Percentiles rank a stretch among this genome's conserved stretches.
Evolutionary conservation across 208 protist genomes (phyloP).

Genomic region (Trypanosoma platydactyli): DNA sequence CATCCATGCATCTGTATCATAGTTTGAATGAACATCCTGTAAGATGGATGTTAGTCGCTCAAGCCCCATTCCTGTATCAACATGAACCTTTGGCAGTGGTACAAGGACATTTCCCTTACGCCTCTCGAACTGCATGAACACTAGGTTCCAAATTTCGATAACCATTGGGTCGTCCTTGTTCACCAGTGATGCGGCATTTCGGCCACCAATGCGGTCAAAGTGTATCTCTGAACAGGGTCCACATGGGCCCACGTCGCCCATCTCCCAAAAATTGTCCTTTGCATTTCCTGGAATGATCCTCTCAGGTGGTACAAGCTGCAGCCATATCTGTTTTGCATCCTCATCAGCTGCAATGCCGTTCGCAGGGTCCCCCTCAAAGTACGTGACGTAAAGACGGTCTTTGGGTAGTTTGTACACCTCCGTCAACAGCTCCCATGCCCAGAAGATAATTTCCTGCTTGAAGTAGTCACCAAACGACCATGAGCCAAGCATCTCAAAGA

Average conservation of each 20-base stretch:
- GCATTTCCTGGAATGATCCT: slow-evolving; percentile 92
- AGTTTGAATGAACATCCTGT: slow-evolving; percentile 97
- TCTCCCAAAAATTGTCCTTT: slow-evolving; percentile 99
- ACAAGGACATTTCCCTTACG: slow-evolving; percentile 86
- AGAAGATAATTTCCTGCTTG: slow-evolving; percentile 97
- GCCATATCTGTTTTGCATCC: slow-evolving; percentile 94
- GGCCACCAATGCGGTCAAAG: slow-evolving; percentile 97
- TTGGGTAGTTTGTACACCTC: slow-evolving; percentile 93
- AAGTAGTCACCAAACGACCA: slow-evolving; percentile 99
- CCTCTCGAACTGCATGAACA: slow-evolving; percentile 99
- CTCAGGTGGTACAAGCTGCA: slow-evolving; percentile 86
- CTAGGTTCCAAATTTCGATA: slow-evolving; percentile 99
- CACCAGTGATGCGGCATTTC: slow-evolving; percentile 95
- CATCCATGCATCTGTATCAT: slow-evolving; percentile 98
- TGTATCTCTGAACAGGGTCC: slow-evolving; percentile 99
- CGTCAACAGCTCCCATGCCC: slow-evolving; percentile 97
- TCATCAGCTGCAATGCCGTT: slow-evolving; percentile 89
- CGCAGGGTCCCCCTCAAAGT: slow-evolving; percentile 95
- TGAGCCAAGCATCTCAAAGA: slow-evolving; percentile 99
- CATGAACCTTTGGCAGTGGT: slow-evolving; percentile 91
- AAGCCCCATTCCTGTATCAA: slow-evolving; percentile 99
- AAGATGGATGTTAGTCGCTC: slow-evolving; percentile 97
- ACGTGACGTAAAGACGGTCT: slow-evolving; percentile 98
- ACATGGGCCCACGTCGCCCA: slow-evolving; percentile 98
- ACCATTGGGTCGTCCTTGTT: slow-evolving; percentile 99